phyloP scores from a whole-genome alignment of 331 rosid genomes.

The Malus hybrid region DNA sequence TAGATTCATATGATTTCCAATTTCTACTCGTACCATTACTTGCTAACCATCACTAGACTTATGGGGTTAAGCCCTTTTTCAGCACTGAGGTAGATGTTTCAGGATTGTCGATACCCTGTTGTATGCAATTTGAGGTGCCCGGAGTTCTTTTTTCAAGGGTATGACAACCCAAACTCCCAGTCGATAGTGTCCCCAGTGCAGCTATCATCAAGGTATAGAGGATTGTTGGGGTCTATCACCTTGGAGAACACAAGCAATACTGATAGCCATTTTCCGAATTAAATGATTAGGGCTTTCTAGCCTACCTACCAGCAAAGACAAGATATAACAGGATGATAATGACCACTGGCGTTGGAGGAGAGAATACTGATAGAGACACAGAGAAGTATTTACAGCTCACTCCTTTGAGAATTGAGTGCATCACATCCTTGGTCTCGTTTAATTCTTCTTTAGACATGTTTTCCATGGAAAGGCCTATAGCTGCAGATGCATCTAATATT shows the following conservation, averaged over 20 bases:
- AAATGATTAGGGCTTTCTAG: slow-evolving; percentile 77
- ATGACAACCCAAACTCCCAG: slow-evolving; percentile 65
- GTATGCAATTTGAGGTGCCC: neutral
- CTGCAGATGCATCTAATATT: slow-evolving; percentile 76
- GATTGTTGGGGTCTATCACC: slow-evolving; percentile 90
- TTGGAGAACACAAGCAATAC: slow-evolving; percentile 75
- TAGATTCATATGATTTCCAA: slow-evolving; percentile 41
- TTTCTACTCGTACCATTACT: slow-evolving; percentile 34
- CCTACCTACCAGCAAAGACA: slow-evolving; percentile 64
- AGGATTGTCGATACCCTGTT: slow-evolving; percentile 22
- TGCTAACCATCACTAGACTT: slow-evolving; percentile 22
- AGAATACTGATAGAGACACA: neutral
- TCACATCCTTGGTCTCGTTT: slow-evolving; percentile 64
- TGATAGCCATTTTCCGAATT: slow-evolving; percentile 78
- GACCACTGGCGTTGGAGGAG: slow-evolving; percentile 15
- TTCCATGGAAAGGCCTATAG: slow-evolving; percentile 71
- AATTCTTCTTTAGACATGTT: slow-evolving; percentile 66
- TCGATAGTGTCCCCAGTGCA: slow-evolving; percentile 57
- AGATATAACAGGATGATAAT: neutral
- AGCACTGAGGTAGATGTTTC: neutral
- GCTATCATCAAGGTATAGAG: slow-evolving; percentile 84
- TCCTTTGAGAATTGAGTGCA: slow-evolving; percentile 87
- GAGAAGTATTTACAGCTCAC: slow-evolving; percentile 67
- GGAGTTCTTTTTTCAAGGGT: slow-evolving; percentile 32
- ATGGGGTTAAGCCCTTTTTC: slow-evolving; percentile 22